Evolutionary conservation across 2,329 filamentous ascomycete species (phyloP).

Genomic region (Lecanicillium sp.): DNA sequence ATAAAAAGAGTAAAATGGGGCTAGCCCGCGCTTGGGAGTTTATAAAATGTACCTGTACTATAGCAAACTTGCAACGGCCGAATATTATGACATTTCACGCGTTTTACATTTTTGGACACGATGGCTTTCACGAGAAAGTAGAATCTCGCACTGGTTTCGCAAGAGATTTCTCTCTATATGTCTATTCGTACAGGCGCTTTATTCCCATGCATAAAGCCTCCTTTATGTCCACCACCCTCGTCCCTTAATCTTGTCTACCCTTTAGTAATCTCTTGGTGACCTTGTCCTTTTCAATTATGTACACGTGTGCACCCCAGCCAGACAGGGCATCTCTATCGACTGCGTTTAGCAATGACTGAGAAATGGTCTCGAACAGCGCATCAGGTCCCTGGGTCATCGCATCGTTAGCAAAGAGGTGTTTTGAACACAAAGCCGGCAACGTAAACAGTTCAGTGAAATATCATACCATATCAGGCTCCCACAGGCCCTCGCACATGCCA

Average conservation of each 20-base stretch:
- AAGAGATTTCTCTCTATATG: slow-evolving; percentile 5
- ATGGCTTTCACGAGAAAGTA: too few species aligned
- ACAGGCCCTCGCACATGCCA: slow-evolving; percentile 95
- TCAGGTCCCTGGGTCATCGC: slow-evolving; percentile 60
- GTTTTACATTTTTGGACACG: too few species aligned
- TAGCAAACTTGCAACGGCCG: neutral
- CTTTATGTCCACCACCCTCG: slow-evolving; percentile 1
- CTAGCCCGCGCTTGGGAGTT: slow-evolving; percentile 8
- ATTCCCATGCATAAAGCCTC: neutral
- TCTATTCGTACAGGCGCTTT: slow-evolving; percentile 8
- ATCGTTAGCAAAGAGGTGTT: neutral
- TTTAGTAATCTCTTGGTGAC: slow-evolving; percentile 98
- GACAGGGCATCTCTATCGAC: slow-evolving; percentile 95
- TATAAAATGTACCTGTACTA: slow-evolving; percentile 9
- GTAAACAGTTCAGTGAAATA: slow-evolving; percentile 3
- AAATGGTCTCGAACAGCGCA: slow-evolving; percentile 96
- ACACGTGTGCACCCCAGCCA: slow-evolving; percentile 97
- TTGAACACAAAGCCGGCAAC: neutral
- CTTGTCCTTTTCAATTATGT: slow-evolving; percentile 99
- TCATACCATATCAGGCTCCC: slow-evolving; percentile 92
- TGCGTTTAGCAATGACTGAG: slow-evolving; percentile 89
- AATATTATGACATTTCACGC: too few species aligned
- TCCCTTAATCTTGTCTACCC: slow-evolving; percentile 81
- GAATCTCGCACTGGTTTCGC: too few species aligned
- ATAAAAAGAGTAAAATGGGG: slow-evolving; percentile 1